phyloP scores from a whole-genome alignment of 257 asterid species.

The Solanum gracilifrons region DNA sequence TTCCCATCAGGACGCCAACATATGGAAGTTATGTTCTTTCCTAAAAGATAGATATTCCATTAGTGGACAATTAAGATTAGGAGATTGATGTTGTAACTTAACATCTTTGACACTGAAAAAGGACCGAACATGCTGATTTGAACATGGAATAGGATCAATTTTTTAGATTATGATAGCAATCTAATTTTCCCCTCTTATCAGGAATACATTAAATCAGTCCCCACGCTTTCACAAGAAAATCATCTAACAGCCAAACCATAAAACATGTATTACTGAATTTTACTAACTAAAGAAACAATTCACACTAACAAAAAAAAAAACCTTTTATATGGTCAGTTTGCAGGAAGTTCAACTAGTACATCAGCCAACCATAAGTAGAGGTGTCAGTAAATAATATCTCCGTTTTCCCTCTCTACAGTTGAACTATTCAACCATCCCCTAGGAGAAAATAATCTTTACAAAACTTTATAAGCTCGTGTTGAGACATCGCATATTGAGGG shows the following conservation, averaged over 20 bases:
- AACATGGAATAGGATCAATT: neutral
- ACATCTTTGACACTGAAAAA: neutral
- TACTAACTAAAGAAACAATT: neutral
- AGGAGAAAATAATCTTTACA: neutral
- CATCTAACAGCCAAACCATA: neutral
- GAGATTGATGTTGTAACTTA: neutral
- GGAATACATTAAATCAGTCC: neutral
- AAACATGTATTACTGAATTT: neutral
- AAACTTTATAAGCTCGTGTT: neutral
- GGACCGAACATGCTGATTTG: neutral
- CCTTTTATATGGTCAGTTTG: neutral
- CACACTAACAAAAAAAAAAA: neutral
- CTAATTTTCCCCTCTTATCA: neutral
- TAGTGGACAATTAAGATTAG: neutral
- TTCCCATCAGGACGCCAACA: constrained; percentile 99
- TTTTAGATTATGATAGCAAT: neutral
- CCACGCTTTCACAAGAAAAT: neutral
- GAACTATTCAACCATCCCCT: neutral
- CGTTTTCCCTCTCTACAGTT: neutral
- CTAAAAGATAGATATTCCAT: constrained; percentile 18
- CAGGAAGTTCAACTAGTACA: neutral
- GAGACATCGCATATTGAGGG: neutral
- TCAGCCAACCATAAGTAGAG: neutral
- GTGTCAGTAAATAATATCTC: neutral
- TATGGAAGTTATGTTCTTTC: constrained; percentile 68